phyloP scores from a whole-genome alignment of 2,329 filamentous ascomycete genomes.

The Rachicladosporium sp. region DNA sequence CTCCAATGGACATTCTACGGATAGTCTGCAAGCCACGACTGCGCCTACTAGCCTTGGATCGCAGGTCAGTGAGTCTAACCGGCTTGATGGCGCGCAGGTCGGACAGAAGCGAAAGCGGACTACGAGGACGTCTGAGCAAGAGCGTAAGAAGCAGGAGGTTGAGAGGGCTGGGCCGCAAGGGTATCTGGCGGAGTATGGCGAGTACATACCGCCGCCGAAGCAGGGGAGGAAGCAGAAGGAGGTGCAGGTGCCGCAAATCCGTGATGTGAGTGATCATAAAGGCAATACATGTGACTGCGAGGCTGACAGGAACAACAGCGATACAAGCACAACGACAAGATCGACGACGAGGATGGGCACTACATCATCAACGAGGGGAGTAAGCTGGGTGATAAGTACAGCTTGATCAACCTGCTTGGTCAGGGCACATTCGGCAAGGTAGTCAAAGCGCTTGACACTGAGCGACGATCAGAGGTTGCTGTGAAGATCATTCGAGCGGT shows the following conservation, averaged over 20 bases:
- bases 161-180: constrained; percentile 16
- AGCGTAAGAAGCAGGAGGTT: constrained; percentile 20
- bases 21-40: constrained; percentile 57
- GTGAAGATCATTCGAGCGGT: constrained; percentile 98
- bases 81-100: constrained; percentile 53
- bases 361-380: constrained; percentile 87
- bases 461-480: constrained; percentile 68
- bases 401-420: constrained; percentile 77
- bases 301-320: constrained; percentile 14
- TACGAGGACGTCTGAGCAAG: constrained; percentile 32
- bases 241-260: constrained; percentile 44
- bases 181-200: constrained; percentile 33
- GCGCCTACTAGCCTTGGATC: constrained; percentile 69
- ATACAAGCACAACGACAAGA: constrained; percentile 44
- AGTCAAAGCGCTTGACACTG: constrained; percentile 76
- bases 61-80: constrained; percentile 41
- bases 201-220: constrained; percentile 75
- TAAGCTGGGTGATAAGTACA: constrained; percentile 77
- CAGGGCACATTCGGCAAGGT: constrained; percentile 99
- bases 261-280: constrained; percentile 39
- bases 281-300: neutral
- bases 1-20: constrained; percentile 48
- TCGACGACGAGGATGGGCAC: constrained; percentile 93
- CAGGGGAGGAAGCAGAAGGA: constrained; percentile 78
- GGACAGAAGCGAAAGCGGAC: constrained; percentile 84